Conservation (phyloP, 768 basidiomycete species). For the Lyophyllum semitale region DNA sequence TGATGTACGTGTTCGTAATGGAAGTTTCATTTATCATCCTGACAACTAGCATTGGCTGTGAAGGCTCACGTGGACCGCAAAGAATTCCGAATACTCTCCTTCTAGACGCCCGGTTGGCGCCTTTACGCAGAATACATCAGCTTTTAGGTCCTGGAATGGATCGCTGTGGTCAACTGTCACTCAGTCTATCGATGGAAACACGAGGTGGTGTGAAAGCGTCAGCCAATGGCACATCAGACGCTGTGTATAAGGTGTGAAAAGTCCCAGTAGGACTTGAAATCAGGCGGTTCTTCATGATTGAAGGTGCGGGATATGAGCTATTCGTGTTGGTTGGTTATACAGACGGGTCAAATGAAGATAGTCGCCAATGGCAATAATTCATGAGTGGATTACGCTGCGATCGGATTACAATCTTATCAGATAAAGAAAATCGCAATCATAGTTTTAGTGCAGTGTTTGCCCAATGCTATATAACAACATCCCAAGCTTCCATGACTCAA, state of each 20-base stretch:
- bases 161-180: not conserved
- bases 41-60: not conserved
- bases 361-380: slow-evolving; percentile 8
- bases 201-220: not conserved
- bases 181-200: not conserved
- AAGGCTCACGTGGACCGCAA: slow-evolving; percentile 15
- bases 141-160: not conserved
- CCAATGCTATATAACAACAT: slow-evolving; percentile 31
- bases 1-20: slow-evolving; percentile 35
- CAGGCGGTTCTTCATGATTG: slow-evolving; percentile 6
- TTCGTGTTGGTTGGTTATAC: slow-evolving; percentile 17
- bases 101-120: slow-evolving; percentile 19
- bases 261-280: not conserved
- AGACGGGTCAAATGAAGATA: not conserved
- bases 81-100: slow-evolving; percentile 32
- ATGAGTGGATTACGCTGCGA: not conserved
- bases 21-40: slow-evolving; percentile 2
- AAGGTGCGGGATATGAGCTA: slow-evolving; percentile 29
- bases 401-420: slow-evolving; percentile 27
- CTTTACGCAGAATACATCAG: not conserved
- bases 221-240: slow-evolving; percentile 23
- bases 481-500: slow-evolving; percentile 29
- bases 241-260: slow-evolving; percentile 12
- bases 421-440: slow-evolving; percentile 21
- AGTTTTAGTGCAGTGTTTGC: slow-evolving; percentile 21